Evolutionary conservation across 2,329 filamentous ascomycete genomes (phyloP), one percentile per base, ranked within the genome.

Genomic region (Harringtonia aguacate): DNA sequence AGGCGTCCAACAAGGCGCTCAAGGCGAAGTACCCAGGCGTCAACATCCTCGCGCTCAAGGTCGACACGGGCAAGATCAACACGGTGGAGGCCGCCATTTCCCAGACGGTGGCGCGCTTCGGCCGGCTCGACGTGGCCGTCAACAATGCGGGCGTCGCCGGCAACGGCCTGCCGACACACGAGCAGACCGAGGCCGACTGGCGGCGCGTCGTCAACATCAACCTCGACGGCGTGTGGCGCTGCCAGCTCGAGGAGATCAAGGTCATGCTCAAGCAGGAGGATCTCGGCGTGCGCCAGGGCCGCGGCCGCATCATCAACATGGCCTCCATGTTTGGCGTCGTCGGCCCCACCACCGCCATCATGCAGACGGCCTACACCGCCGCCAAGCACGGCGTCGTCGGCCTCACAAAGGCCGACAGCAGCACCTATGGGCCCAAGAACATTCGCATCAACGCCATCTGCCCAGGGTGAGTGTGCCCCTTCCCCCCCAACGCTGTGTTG

Each of bases 391-490:
- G 54, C 27, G 66, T 75, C 6, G 52, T 75, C 40, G 72, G 72
- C 0, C 58, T 80, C 37, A 76, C 72, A 9, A 69, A 64, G 53
- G 66, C 66, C 3, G 74, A 79, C 49, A 75, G 69, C 2, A 65
- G 68, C 39, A 62, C 64, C 1, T 79, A 78, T 57, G 70, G 68
- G 1, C 53, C 61, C 4, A 53, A 63, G 39, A 67, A 66, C 4
- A 75, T 79, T 45, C 68, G 74, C 39, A 72, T 80, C 56, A 80
- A 80, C 52, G 73, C 73, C 3, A 69, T 79, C n/a, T 77, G 75
- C 44, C 75, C 75, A 0, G 72, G 68, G 43, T 64, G 53, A 41
- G n/a, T n/a, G n/a, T n/a, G n/a, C n/a, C n/a, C n/a, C n/a, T n/a
- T n/a, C n/a, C n/a, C n/a, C n/a, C n/a, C n/a, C n/a, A n/a, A n/a